Conservation (phyloP, 345 rosid species). For the Aegle marmelos region DNA sequence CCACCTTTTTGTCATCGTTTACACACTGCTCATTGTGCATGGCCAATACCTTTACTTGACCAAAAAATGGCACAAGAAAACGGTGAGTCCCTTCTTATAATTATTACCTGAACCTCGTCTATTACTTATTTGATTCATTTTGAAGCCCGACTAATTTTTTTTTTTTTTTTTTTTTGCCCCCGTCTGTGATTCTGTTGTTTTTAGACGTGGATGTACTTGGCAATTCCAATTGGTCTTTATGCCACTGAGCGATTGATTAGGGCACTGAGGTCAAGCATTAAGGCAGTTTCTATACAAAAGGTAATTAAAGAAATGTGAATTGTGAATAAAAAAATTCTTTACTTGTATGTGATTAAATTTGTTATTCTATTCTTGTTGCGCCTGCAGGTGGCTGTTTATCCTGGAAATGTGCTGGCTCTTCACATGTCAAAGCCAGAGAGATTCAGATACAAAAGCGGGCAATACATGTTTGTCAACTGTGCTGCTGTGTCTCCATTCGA, state of each 20-base stretch:
- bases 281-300: constrained; percentile 60
- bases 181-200: background rate
- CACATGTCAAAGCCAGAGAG: constrained; percentile 74
- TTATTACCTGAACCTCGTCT: background rate
- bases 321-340: too few species aligned
- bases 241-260: constrained; percentile 57
- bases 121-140: background rate
- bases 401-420: constrained; percentile 74
- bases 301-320: constrained; percentile 13
- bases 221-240: constrained; percentile 55
- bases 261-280: constrained; percentile 68
- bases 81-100: constrained; percentile 32
- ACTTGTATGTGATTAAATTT: background rate
- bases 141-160: background rate
- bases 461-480: constrained; percentile 78
- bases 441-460: constrained; percentile 85
- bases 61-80: constrained; percentile 57
- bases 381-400: constrained; percentile 60
- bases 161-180: background rate
- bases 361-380: background rate
- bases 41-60: constrained; percentile 61
- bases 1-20: constrained; percentile 73
- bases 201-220: constrained; percentile 87
- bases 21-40: constrained; percentile 60
- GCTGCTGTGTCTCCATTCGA: constrained; percentile 85